Base-by-base conservation (phyloP, 2,329 filamentous ascomycete genomes). In the Niveomyces coronatus region DNA sequence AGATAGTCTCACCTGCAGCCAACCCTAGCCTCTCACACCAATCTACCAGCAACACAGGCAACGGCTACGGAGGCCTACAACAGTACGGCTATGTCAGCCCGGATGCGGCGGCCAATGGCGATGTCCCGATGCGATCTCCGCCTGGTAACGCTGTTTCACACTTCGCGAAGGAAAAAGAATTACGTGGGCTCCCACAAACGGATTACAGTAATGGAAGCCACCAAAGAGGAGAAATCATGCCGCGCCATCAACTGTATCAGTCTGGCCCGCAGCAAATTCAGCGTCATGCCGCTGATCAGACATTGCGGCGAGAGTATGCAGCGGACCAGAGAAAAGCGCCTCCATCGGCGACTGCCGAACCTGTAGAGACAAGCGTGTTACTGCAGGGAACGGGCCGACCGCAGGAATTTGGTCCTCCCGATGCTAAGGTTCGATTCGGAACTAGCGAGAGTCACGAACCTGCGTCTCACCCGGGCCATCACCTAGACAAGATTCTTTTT, bases 21-120 rank as follows among this genome's bases (percentile, higher is more conserved):
- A 24, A 29, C 10, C 31, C 37, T 17, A 29, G 23, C 6, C 10
- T 18, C 4, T 24, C 29, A 23, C 52, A 58, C 8, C 64, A 70
- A 35, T 70, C 57, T 39, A 67, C 61, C n/a, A 78, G 72, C 48
- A 75, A 76, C 46, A 78, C 73, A 68, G 62, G 49, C 79, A 78
- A 44, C 66, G 73, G 3, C 73, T 70, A 1, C 71, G 40, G 35
- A 26, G 27, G 10, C 31, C 29, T 37, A 44, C 22, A 35, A 37
- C 19, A 34, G 45, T 17, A 42, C 40, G 36, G 17, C 9, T 30
- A 30, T 7, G 28, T 30, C 14, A 29, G 14, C 4, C 33, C 39
- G 6, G 33, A 33, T 16, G 34, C 18, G 15, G 23, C 33, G 15
- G 34, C 39, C 11, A 28, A 34, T 5, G 28, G 31, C 16, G 19